phyloP scores from a whole-genome alignment of 176 grass and related monocot species.

The Musa beccarii region DNA sequence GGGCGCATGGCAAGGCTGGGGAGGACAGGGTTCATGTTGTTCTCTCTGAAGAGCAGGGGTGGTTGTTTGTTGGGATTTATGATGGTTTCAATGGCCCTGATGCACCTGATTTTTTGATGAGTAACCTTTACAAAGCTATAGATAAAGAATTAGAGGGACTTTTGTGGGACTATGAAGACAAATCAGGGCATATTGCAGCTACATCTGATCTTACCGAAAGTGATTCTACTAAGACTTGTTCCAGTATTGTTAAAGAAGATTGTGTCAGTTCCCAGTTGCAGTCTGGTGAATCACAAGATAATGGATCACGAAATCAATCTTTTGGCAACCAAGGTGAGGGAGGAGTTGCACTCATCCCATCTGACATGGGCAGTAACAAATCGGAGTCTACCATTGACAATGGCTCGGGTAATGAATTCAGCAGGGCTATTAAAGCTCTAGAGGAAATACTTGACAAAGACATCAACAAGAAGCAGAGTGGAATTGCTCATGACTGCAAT shows the following conservation, averaged over 20 bases:
- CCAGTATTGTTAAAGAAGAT: slow-evolving; percentile 9
- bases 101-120: slow-evolving; percentile 84
- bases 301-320: slow-evolving; percentile 18
- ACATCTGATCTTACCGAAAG: slow-evolving; percentile 33
- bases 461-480: slow-evolving; percentile 21
- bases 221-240: slow-evolving; percentile 18
- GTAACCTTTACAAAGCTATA: slow-evolving; percentile 82
- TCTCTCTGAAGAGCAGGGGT: slow-evolving; percentile 87
- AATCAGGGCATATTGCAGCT: slow-evolving; percentile 21
- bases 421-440: slow-evolving; percentile 31
- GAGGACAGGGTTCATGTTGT: slow-evolving; percentile 91
- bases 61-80: slow-evolving; percentile 94
- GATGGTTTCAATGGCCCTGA: slow-evolving; percentile 93
- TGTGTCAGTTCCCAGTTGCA: slow-evolving; percentile 6
- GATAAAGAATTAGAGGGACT: slow-evolving; percentile 87
- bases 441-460: slow-evolving; percentile 29
- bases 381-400: slow-evolving; percentile 11
- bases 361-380: slow-evolving; percentile 7
- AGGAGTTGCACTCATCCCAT: slow-evolving; percentile 19
- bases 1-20: slow-evolving; percentile 91
- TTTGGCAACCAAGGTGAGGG: slow-evolving; percentile 20
- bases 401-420: slow-evolving; percentile 15
- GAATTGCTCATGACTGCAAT: slow-evolving; percentile 11
- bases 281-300: slow-evolving; percentile 16
- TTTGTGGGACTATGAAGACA: slow-evolving; percentile 77